phyloP scores from a whole-genome alignment of 2,329 filamentous ascomycete genomes.

The Fusarium falciforme region DNA sequence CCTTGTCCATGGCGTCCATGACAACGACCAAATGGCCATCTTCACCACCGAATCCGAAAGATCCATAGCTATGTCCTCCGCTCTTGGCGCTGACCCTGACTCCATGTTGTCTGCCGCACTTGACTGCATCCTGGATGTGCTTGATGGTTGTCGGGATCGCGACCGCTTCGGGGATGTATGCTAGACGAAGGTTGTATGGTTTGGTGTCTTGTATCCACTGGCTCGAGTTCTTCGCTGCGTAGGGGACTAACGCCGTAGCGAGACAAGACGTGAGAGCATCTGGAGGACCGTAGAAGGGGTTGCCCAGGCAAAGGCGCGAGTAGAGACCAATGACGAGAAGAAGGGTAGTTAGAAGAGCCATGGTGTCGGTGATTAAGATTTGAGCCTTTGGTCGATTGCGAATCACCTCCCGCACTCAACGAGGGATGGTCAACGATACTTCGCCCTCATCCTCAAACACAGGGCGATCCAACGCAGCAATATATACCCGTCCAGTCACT shows the following conservation, averaged over 20 bases:
- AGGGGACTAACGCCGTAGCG: constrained; percentile 33
- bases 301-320: background rate
- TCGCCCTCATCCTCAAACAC: background rate
- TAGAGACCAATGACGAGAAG: constrained; percentile 15
- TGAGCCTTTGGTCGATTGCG: background rate
- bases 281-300: background rate
- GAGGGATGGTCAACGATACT: background rate
- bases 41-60: constrained; percentile 57
- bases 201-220: constrained; percentile 49
- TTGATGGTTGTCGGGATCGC: constrained; percentile 47
- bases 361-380: background rate
- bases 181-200: constrained; percentile 50
- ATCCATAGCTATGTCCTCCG: constrained; percentile 66
- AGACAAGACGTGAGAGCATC: constrained; percentile 43
- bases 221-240: constrained; percentile 27
- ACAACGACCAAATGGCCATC: constrained; percentile 56
- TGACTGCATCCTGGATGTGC: constrained; percentile 58
- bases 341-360: background rate
- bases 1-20: constrained; percentile 52
- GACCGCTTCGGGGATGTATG: constrained; percentile 47
- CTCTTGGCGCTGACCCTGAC: constrained; percentile 62
- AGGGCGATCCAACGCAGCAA: background rate
- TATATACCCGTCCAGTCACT: background rate
- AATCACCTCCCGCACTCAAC: background rate
- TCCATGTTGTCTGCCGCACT: constrained; percentile 54